Evolutionary conservation across 1,284 basidiomycete species (phyloP), one percentile per base, ranked within the genome.

Genomic region (Peniophora sp.): DNA sequence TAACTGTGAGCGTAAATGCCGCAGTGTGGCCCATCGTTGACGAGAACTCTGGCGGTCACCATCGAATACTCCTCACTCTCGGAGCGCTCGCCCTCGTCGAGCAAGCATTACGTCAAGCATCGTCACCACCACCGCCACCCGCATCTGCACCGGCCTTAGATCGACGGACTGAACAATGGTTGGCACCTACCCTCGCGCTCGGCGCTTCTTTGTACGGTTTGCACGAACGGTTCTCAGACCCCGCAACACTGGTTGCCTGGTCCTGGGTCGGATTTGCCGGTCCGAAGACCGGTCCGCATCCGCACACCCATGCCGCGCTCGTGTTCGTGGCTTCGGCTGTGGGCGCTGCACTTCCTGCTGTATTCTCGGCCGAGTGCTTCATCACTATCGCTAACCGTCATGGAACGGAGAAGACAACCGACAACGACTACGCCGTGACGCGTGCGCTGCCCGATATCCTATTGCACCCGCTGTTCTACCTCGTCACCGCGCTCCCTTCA

Each of bases 171-270:
- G n/a, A 41, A 41, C 15, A 5, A 5, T 41, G 37, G 37, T 15
- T 41, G 15, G 8, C n/a, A n/a, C 37, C 37, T 20, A 20, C 37
- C 8, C 57, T 89, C 32, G 82, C 89, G 0, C 69, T 94, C 3
- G 92, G 90, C 2, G 75, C 79, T 35, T 68, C 92, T 27, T 67
- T 94, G 15, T 93, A 90, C 69, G 76, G 81, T 12, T 60, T 95
- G 0, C 90, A 96, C 61, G 86, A 82, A 34, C 76, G 92, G 51
- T 70, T 92, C 41, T 81, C 83, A 5, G 93, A 97, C 58, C 72
- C 85, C 1, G 88, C 86, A 53, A 94, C 92, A 0, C 76, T 95
- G 50, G 80, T 96, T 54, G 83, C 90, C 1, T 96, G 91, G 89
- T 85, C 88, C 0, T 97, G 92, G 92, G 88, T 88, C 0, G 94